Evolutionary conservation across 1,139 yeast species (phyloP).

Genomic region (Blastobotrys petasosporus): DNA sequence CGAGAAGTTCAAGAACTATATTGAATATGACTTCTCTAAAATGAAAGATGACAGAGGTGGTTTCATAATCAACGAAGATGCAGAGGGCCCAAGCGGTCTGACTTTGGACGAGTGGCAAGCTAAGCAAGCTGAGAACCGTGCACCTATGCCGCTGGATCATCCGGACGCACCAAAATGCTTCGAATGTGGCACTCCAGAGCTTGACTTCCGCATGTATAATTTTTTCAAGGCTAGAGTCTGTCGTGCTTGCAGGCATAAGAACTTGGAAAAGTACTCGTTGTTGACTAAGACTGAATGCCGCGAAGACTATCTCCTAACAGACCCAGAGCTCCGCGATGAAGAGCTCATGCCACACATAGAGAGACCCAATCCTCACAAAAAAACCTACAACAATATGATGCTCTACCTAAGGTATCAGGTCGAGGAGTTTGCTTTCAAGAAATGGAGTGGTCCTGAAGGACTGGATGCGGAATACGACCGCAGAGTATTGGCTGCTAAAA

Average conservation of each 20-base stretch:
- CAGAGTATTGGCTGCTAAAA: conserved; percentile 64
- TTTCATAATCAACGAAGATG: conserved; percentile 49
- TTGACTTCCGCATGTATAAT: conserved; percentile 65
- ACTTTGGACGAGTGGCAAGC: conserved; percentile 75
- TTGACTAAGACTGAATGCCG: conserved; percentile 93
- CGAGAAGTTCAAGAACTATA: conserved; percentile 49
- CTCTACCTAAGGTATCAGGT: conserved; percentile 82
- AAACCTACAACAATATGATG: conserved; percentile 87
- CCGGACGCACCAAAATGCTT: conserved; percentile 67
- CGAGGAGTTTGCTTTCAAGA: conserved; percentile 84
- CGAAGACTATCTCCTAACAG: conserved; percentile 87
- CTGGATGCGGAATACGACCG: conserved; percentile 89
- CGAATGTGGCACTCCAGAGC: conserved; percentile 71
- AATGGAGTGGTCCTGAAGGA: conserved; percentile 91
- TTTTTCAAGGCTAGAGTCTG: conserved; percentile 75
- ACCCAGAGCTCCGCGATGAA: conserved; percentile 77
- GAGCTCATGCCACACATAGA: conserved; percentile 68
- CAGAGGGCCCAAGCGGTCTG: conserved; percentile 35
- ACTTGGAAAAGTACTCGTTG: conserved; percentile 83
- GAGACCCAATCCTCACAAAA: conserved; percentile 91
- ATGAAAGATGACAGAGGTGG: conserved; percentile 90
- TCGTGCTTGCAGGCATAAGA: conserved; percentile 59
- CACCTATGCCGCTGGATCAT: conserved; percentile 38
- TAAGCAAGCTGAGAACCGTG: conserved; percentile 38
- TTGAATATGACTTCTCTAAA: conserved; percentile 86